These are phyloP conservation scores for Misopates orontium DNA, from an alignment of 257 asterid genomes.

Conservation along the genomic window DNA sequence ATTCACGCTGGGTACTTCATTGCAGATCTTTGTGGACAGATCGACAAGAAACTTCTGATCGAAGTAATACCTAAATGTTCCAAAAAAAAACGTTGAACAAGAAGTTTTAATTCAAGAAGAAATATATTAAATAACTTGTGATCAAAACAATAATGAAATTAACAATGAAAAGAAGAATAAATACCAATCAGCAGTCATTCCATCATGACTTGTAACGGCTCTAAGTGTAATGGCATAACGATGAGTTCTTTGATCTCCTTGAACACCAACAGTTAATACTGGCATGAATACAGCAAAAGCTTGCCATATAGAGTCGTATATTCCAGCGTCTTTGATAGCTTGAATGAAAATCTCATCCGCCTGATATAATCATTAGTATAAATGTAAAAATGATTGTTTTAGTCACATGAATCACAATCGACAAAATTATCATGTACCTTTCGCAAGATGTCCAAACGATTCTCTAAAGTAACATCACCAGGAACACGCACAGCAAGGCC, in stretches of 20 bases:
- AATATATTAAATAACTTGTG: not conserved
- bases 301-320: conserved; percentile 94
- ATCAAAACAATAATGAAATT: not conserved
- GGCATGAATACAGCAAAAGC: conserved; percentile 98
- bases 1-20: conserved; percentile 88
- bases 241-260: conserved; percentile 98
- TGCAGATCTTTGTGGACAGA: conserved; percentile 85
- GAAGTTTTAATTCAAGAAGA: not conserved
- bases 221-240: conserved; percentile 84
- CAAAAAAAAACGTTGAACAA: conserved; percentile 12
- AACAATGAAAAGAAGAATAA: not conserved
- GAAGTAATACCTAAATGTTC: conserved; percentile 73
- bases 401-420: conserved; percentile 3
- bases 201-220: conserved; percentile 99
- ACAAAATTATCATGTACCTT: conserved; percentile 45
- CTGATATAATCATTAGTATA: conserved; percentile 34
- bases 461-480: conserved; percentile 87
- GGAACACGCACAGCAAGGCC: conserved; percentile 91
- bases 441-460: conserved; percentile 78
- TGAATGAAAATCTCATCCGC: conserved; percentile 96
- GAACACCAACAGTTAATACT: conserved; percentile 89
- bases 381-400: conserved; percentile 4
- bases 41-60: conserved; percentile 84
- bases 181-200: conserved; percentile 99
- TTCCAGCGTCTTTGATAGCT: conserved; percentile 85